A percentile compares a stretch with the other conserved stretches of the same genome.
phyloP scores from a whole-genome alignment of 2,329 filamentous ascomycete species.

The Fusarium napiforme region DNA sequence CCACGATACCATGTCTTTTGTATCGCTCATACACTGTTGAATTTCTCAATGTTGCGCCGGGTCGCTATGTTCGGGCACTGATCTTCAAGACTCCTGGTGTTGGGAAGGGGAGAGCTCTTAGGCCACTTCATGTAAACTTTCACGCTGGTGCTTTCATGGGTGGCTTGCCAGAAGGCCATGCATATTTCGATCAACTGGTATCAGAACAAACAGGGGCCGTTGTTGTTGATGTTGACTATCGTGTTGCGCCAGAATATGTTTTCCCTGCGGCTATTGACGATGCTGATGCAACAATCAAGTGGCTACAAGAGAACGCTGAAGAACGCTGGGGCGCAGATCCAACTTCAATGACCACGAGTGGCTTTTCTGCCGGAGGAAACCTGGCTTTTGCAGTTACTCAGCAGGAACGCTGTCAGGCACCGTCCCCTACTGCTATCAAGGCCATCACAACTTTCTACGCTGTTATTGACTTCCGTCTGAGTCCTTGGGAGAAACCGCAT shows the following conservation, averaged over 20 bases:
- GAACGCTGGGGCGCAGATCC: slow-evolving; percentile 51
- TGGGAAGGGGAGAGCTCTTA: slow-evolving; percentile 35
- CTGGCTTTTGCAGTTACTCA: slow-evolving; percentile 53
- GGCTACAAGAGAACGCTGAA: slow-evolving; percentile 52
- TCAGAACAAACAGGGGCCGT: slow-evolving; percentile 55
- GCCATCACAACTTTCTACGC: slow-evolving; percentile 55
- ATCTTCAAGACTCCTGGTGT: slow-evolving; percentile 47
- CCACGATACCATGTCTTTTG: slow-evolving; percentile 51
- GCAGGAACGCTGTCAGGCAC: slow-evolving; percentile 36
- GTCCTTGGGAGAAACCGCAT: slow-evolving; percentile 54
- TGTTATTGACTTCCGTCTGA: slow-evolving; percentile 52
- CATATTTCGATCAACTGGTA: slow-evolving; percentile 49
- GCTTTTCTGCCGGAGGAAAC: slow-evolving; percentile 57
- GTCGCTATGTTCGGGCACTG: slow-evolving; percentile 46
- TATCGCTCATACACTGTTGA: slow-evolving; percentile 49
- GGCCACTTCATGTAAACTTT: slow-evolving; percentile 57
- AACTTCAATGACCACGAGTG: slow-evolving; percentile 55
- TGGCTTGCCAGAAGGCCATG: slow-evolving; percentile 54
- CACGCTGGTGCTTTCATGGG: slow-evolving; percentile 58
- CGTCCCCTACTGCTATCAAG: slow-evolving; percentile 46
- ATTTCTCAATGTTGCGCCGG: slow-evolving; percentile 47
- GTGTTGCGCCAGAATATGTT: slow-evolving; percentile 61
- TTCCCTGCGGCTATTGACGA: slow-evolving; percentile 62
- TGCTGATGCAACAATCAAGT: slow-evolving; percentile 56
- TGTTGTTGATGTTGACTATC: slow-evolving; percentile 62